Evolutionary conservation across 495 filamentous ascomycete species (phyloP), one percentile per base, ranked within the genome.

Genomic region (Talaromyces wortmannii): DNA sequence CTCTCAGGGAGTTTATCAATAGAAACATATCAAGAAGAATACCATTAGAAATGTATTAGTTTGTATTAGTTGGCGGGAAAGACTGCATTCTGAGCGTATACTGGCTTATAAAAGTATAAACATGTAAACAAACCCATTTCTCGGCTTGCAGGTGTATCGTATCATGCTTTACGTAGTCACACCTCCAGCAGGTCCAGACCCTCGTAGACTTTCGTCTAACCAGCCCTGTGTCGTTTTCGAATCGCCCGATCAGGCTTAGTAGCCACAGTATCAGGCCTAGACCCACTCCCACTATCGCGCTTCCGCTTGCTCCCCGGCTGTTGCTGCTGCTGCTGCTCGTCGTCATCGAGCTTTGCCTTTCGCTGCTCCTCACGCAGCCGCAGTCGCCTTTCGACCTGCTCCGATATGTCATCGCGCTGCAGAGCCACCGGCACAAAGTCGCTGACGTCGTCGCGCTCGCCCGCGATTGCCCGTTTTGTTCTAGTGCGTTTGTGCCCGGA

Each of bases 401-500:
- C 68, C 0, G 74, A 77, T 32, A 77, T 77, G 50, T 77, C 74
- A 50, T 77, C 74, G 29, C 71, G 75, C n/a, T 72, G 71, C n/a
- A 60, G 23, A 16, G 67, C 59, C 3, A 66, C 58, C 0, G 67
- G 61, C 13, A 61, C 61, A 32, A 51, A 57, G 44, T 58, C 53
- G 23, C 55, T 29, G 29, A 54, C 53, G 17, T 64, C 65, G 18
- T 65, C 61, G 46, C 63, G 57, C 15, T 7, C 31, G 4, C 55
- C 59, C 7, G 66, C 56, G 13, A 61, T 51, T 3, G 30, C 10
- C 44, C 56, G 48, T 7, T 57, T 60, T 6, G 58, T 31, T 48
- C 66, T 51, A 56, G 65, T 61, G 16, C 62, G 58, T 59, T 73
- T 68, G 48, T 63, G 17, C 44, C 23, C 2, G 23, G 23, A 2